Base-by-base conservation (phyloP, 1,139 yeast genomes). In the Blastobotrys petasosporus region DNA sequence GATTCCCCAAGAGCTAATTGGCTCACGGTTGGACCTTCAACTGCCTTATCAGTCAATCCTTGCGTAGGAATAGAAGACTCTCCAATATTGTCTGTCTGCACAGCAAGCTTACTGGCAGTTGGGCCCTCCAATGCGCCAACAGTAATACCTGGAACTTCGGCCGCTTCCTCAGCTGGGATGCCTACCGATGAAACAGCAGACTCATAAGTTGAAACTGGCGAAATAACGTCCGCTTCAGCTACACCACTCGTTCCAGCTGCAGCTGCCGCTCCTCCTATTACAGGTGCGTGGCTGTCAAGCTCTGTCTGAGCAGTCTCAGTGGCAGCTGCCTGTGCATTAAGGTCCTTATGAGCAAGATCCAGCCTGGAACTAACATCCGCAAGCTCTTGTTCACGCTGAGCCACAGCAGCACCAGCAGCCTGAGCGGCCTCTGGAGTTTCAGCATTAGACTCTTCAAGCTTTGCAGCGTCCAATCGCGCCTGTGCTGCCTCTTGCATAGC, bases 391-490 rank as follows among this genome's bases (percentile, higher is more conserved):
- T 53, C 51, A 32, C 52, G 49, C 32, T 47, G 47, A 32, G 54
- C 54, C 33, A 48, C 48, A 35, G 53, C 56, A 37, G 44, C 42
- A 23, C 50, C 40, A 3, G 57, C 52, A 30, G 53, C 53, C 46
- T 54, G 58, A 15, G 47, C 51, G 32, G 55, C 56, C 30, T 50
- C 57, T 20, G 52, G 55, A 37, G 52, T 53, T 42, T 52, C 54
- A 28, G 60, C 59, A 46, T 61, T 56, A 49, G 53, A 54, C 50
- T 56, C 65, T 30, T 58, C 59, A 13, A 60, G 46, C 32, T 54
- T 48, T 17, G 64, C 64, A 41, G 58, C 59, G 43, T 55, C 61
- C 25, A 61, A 54, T 49, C 60, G 56, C 47, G 58, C 59, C 16
- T 51, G 54, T 16, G 54, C 55, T 29, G 52, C 54, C 29, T 52